Conservation (phyloP, 2,329 filamentous ascomycete species). For the Verticillium longisporum region DNA sequence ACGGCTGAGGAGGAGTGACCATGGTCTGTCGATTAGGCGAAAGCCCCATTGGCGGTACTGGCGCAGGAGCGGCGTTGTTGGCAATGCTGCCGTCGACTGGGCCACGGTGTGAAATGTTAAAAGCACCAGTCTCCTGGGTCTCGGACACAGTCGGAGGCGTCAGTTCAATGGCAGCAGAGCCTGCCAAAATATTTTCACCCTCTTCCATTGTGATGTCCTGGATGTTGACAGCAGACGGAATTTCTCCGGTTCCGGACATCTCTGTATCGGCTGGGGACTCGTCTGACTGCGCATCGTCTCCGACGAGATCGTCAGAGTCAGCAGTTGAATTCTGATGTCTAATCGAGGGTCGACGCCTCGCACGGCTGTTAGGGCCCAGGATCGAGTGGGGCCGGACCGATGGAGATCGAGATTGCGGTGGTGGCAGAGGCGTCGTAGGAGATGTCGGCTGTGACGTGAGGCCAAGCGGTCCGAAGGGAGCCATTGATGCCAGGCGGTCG, state of each 20-base stretch:
- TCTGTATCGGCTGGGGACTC: constrained; percentile 64
- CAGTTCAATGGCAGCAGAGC: constrained; percentile 61
- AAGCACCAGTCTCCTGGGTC: constrained; percentile 79
- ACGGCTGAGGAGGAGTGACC: constrained; percentile 68
- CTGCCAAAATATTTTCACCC: constrained; percentile 70
- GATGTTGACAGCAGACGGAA: constrained; percentile 77
- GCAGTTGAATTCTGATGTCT: constrained; percentile 87
- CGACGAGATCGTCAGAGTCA: constrained; percentile 79
- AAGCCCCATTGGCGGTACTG: constrained; percentile 61
- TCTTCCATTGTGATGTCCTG: constrained; percentile 77
- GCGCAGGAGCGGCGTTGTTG: constrained; percentile 61
- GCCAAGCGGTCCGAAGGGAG: constrained; percentile 60
- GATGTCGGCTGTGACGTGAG: constrained; percentile 86
- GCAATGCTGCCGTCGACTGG: constrained; percentile 79
- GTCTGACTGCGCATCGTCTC: constrained; percentile 76
- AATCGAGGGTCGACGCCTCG: constrained; percentile 73
- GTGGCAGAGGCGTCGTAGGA: constrained; percentile 74
- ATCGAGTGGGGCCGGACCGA: constrained; percentile 46
- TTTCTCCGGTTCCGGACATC: constrained; percentile 72
- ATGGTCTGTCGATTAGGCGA: constrained; percentile 67
- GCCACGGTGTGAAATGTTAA: constrained; percentile 86
- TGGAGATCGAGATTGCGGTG: constrained; percentile 53
- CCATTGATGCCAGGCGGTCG: constrained; percentile 79
- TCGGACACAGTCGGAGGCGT: constrained; percentile 75
- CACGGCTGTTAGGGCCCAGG: constrained; percentile 44